phyloP scores from a whole-genome alignment of 169 alveolate genomes.

The Eimeria sp. region DNA sequence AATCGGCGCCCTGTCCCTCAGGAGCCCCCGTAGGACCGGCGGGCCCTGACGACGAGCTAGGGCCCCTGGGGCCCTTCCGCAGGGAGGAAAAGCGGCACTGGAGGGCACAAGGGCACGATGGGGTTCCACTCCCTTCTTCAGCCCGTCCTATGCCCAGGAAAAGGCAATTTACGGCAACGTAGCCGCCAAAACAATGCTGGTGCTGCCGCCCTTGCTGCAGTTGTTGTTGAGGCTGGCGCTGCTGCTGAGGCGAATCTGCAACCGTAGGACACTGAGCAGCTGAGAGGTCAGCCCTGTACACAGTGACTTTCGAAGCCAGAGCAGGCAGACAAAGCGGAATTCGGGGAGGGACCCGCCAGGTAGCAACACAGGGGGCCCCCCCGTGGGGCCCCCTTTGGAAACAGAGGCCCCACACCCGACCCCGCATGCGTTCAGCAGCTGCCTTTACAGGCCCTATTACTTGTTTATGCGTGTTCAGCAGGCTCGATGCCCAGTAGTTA shows the following conservation, averaged over 20 bases:
- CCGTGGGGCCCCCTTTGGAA: background rate
- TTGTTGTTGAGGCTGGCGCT: slow-evolving; percentile 1
- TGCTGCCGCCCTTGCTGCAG: slow-evolving; percentile 1
- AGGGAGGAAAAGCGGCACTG: background rate
- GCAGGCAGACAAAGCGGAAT: background rate
- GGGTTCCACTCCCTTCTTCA: background rate
- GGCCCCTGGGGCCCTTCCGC: background rate
- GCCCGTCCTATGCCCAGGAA: background rate
- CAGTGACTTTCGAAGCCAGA: background rate
- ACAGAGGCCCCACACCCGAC: background rate
- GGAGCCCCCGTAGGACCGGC: background rate
- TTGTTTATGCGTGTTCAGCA: background rate
- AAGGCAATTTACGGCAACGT: background rate
- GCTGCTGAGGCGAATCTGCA: slow-evolving; percentile 10
- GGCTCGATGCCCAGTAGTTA: background rate
- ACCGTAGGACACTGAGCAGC: background rate
- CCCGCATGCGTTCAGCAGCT: background rate
- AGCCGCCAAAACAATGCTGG: background rate
- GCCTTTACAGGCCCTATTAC: background rate
- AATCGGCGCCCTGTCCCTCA: background rate
- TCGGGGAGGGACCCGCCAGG: background rate
- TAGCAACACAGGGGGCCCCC: background rate
- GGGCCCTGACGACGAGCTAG: background rate
- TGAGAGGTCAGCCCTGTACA: background rate
- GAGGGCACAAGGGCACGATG: background rate